Percentiles rank a stretch among this genome's conserved stretches.
These are phyloP conservation scores for Erodium trifolium DNA, from an alignment of 441 rosid species.

Conservation along the genomic window DNA sequence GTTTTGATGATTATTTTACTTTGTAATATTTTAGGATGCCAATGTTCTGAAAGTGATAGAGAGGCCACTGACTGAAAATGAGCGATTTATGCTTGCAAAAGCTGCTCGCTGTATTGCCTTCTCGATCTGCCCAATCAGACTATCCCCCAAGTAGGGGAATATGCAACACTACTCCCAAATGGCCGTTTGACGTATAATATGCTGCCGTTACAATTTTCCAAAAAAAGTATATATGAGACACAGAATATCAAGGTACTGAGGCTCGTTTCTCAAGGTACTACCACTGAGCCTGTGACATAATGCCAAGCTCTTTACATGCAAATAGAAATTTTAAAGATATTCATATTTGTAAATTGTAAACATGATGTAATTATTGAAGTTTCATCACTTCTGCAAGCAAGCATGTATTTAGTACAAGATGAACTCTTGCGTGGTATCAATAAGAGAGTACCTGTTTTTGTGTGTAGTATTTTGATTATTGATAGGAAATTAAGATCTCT, in stretches of 20 bases:
- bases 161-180: neutral
- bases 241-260: neutral
- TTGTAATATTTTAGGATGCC: conserved; percentile 46
- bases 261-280: conserved; percentile 2
- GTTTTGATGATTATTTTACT: neutral
- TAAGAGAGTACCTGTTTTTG: neutral
- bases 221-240: neutral
- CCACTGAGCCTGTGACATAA: too few species aligned
- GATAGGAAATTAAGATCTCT: neutral
- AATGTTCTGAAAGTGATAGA: conserved; percentile 81
- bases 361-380: neutral
- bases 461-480: neutral
- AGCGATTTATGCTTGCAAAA: conserved; percentile 82
- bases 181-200: conserved; percentile 5
- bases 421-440: neutral
- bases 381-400: neutral
- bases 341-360: neutral
- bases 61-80: conserved; percentile 81
- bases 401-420: conserved; percentile 9
- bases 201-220: neutral
- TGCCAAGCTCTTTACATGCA: neutral
- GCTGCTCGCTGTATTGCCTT: conserved; percentile 90
- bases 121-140: conserved; percentile 74
- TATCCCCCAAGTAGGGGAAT: conserved; percentile 51
- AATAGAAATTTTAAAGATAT: neutral